phyloP scores from a whole-genome alignment of 2,329 filamentous ascomycete species.

The Fusarium napiforme region DNA sequence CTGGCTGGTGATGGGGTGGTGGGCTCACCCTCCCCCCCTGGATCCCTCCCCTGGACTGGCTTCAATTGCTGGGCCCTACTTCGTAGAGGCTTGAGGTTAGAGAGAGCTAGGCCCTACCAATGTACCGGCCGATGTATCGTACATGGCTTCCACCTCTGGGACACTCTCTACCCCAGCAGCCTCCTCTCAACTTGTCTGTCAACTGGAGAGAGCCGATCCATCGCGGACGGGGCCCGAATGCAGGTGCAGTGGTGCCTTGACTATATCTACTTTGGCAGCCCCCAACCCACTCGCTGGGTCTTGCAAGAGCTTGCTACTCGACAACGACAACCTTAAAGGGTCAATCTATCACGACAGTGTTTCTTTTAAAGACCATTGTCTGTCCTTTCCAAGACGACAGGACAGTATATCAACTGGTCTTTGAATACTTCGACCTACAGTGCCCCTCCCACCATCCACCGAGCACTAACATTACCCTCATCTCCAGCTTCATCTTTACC shows the following conservation, averaged over 20 bases:
- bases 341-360: conserved; percentile 7
- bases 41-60: conserved; percentile 24
- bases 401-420: conserved; percentile 16
- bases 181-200: conserved; percentile 36
- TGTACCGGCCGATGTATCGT: conserved; percentile 34
- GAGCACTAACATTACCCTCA: background rate
- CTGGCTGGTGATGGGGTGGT: conserved; percentile 32
- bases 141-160: conserved; percentile 21
- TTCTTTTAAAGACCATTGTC: conserved; percentile 19
- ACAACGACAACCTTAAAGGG: conserved; percentile 28
- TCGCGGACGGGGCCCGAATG: conserved; percentile 43
- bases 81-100: conserved; percentile 5
- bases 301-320: conserved; percentile 37
- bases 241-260: conserved; percentile 43
- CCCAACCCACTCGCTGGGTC: conserved; percentile 33
- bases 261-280: conserved; percentile 45
- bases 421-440: conserved; percentile 11
- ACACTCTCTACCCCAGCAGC: conserved; percentile 29
- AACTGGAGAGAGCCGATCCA: conserved; percentile 41
- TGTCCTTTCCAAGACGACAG: conserved; percentile 17
- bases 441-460: background rate
- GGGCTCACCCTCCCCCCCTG: conserved; percentile 24
- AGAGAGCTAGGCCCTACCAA: conserved; percentile 26
- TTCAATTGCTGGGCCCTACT: conserved; percentile 24
- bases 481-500: background rate